Evolutionary conservation across 192 early-diverging fungal genomes (phyloP).

Genomic region (Backusella macrospora): DNA sequence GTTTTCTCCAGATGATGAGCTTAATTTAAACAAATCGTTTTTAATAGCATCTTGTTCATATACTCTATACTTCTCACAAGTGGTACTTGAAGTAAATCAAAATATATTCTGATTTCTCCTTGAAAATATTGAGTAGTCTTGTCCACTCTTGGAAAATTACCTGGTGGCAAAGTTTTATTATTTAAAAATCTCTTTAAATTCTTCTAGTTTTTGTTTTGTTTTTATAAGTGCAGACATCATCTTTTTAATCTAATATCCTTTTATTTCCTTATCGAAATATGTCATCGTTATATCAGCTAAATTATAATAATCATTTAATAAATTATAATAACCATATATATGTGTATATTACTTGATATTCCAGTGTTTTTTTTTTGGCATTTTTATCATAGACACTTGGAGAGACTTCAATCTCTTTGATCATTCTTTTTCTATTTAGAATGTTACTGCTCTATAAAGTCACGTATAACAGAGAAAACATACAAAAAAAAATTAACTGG

Average conservation of each 20-base stretch:
- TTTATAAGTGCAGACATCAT: not conserved
- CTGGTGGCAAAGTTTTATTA: not conserved
- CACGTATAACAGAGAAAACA: too few relatives aligned
- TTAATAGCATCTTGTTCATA: not conserved
- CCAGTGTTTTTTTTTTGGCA: not conserved
- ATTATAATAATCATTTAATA: not conserved
- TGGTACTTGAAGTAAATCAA: not conserved
- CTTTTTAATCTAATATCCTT: not conserved
- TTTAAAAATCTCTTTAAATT: not conserved
- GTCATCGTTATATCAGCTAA: not conserved
- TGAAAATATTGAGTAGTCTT: not conserved
- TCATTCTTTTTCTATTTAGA: not conserved
- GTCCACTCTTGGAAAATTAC: not conserved
- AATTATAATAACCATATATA: too few relatives aligned
- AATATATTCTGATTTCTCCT: not conserved
- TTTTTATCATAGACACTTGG: not conserved
- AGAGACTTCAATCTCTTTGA: not conserved
- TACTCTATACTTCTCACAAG: not conserved
- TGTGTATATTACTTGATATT: too few relatives aligned
- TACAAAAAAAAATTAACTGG: too few relatives aligned
- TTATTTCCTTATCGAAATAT: not conserved
- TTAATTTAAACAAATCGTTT: not conserved
- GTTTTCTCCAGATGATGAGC: too few relatives aligned
- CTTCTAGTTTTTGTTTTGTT: not conserved
- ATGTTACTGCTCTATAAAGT: not conserved